These are phyloP conservation scores for Theileria annulata DNA, from an alignment of 169 alveolate species.

Conservation along the genomic window DNA sequence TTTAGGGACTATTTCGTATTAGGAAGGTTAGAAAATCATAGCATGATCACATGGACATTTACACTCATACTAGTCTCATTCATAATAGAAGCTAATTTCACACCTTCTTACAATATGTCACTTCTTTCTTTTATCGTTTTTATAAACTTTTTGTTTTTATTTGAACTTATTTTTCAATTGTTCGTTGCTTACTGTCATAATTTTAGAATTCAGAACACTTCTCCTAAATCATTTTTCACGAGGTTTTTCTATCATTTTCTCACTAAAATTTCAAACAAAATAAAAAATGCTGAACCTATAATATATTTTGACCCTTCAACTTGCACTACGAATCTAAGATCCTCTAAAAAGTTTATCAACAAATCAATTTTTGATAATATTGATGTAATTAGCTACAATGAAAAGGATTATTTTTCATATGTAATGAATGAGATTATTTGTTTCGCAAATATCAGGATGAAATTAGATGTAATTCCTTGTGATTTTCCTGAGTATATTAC, in stretches of 20 bases:
- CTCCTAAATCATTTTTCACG: constrained; percentile 21
- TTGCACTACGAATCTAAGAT: constrained; percentile 13
- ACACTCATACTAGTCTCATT: constrained; percentile 65
- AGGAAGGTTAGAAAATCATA: constrained; percentile 79
- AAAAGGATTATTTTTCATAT: constrained; percentile 37
- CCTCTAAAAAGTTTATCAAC: background rate
- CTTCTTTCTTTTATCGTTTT: constrained; percentile 28
- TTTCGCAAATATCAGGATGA: constrained; percentile 34
- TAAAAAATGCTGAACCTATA: constrained; percentile 43
- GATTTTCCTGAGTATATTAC: constrained; percentile 53
- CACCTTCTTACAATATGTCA: background rate
- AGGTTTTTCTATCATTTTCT: constrained; percentile 21
- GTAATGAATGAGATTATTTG: constrained; percentile 34
- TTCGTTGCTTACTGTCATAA: constrained; percentile 63
- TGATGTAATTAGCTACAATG: constrained; percentile 17
- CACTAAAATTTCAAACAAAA: constrained; percentile 20
- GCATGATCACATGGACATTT: constrained; percentile 82
- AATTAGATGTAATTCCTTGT: constrained; percentile 44
- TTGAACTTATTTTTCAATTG: constrained; percentile 50
- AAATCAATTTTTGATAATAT: background rate
- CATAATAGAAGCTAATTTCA: constrained; percentile 28
- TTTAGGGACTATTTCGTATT: constrained; percentile 74
- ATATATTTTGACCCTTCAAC: constrained; percentile 19
- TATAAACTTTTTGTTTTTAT: constrained; percentile 61
- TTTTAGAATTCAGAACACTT: constrained; percentile 67